phyloP scores from a whole-genome alignment of 768 basidiomycete species.

The Boletus coccyginus region DNA sequence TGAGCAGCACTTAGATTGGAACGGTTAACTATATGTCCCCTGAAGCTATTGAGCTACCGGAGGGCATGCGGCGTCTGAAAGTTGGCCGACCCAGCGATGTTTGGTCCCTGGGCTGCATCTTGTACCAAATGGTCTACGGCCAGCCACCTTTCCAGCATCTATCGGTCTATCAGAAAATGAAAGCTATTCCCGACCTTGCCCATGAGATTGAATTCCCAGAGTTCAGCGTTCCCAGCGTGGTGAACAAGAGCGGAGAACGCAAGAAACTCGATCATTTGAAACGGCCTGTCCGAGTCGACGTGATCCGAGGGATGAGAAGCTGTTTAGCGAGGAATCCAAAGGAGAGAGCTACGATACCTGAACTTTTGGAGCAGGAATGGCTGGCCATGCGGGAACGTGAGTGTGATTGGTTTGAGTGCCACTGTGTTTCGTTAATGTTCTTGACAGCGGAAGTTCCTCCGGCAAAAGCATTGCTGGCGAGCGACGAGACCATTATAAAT shows the following conservation, averaged over 20 bases:
- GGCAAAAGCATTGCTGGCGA: slow-evolving; percentile 35
- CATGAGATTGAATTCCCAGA: slow-evolving; percentile 84
- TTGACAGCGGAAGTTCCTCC: slow-evolving; percentile 25
- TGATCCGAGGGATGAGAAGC: slow-evolving; percentile 79
- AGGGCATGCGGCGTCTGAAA: slow-evolving; percentile 85
- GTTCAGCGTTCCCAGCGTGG: slow-evolving; percentile 47
- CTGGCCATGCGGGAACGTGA: slow-evolving; percentile 49
- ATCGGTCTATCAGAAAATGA: slow-evolving; percentile 85
- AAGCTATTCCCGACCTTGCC: slow-evolving; percentile 79
- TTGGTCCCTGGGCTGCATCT: slow-evolving; percentile 96
- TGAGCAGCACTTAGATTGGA: slow-evolving; percentile 60
- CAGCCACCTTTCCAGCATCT: slow-evolving; percentile 89
- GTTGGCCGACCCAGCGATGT: slow-evolving; percentile 96
- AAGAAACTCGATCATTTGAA: slow-evolving; percentile 67
- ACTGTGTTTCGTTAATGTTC: background rate
- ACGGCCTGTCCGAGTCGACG: slow-evolving; percentile 64
- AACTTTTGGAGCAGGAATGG: slow-evolving; percentile 82
- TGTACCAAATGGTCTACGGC: slow-evolving; percentile 99
- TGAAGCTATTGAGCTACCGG: slow-evolving; percentile 88
- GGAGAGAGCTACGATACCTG: slow-evolving; percentile 82
- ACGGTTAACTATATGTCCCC: slow-evolving; percentile 99
- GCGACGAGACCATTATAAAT: slow-evolving; percentile 70
- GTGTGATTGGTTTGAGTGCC: background rate
- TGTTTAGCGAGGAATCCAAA: slow-evolving; percentile 82
- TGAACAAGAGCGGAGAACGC: slow-evolving; percentile 33